These are phyloP conservation scores for Lachancea meyersii DNA, from an alignment of 805 yeast species.

Conservation along the genomic window DNA sequence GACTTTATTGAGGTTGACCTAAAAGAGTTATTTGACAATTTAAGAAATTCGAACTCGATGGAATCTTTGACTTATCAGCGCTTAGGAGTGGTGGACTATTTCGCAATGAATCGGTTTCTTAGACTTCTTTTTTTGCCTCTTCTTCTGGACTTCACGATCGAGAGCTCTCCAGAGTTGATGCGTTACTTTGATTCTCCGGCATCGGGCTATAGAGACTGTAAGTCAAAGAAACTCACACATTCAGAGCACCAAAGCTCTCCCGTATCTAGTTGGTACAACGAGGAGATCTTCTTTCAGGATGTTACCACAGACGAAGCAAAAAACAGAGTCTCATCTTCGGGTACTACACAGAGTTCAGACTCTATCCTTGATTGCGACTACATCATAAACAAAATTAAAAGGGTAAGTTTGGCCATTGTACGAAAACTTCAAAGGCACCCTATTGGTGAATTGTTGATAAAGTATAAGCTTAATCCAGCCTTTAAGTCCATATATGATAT, in stretches of 20 bases:
- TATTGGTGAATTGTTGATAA: constrained; percentile 18
- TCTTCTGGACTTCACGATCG: constrained; percentile 9
- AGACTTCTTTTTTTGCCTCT: constrained; percentile 15
- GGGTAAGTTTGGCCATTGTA: constrained; percentile 14
- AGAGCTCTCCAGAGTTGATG: constrained; percentile 4
- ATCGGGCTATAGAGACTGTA: neutral
- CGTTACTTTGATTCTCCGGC: neutral
- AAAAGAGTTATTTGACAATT: constrained; percentile 10
- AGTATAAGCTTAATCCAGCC: constrained; percentile 13
- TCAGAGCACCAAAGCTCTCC: constrained; percentile 6
- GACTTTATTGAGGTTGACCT: constrained; percentile 19
- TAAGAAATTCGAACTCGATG: constrained; percentile 5
- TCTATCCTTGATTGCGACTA: neutral
- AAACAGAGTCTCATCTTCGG: constrained; percentile 1
- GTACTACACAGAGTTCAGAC: constrained; percentile 1
- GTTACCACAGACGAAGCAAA: neutral
- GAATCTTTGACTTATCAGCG: constrained; percentile 1
- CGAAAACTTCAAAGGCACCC: constrained; percentile 18
- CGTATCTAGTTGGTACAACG: constrained; percentile 10
- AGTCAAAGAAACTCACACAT: neutral
- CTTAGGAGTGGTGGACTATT: constrained; percentile 3
- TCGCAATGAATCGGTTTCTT: constrained; percentile 6
- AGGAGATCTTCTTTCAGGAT: constrained; percentile 4
- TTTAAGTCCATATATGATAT: constrained; percentile 9
- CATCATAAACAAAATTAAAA: constrained; percentile 12